Conservation (phyloP, 2,329 filamentous ascomycete genomes). For the Hysterium pulicare region DNA sequence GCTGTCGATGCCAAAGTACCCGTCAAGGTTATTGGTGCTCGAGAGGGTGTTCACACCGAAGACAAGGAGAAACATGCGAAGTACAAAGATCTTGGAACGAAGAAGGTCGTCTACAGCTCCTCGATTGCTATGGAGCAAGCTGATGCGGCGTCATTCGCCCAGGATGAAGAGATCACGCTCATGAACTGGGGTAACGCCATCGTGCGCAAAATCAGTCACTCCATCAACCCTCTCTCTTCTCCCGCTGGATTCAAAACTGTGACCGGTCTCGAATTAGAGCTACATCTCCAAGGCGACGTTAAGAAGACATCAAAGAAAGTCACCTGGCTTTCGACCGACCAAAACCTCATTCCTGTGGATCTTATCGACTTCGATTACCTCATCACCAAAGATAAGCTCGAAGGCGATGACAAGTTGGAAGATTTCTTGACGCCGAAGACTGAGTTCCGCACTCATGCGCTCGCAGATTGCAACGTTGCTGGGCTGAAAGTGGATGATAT, state of each 20-base stretch:
- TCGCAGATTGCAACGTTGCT: constrained; percentile 77
- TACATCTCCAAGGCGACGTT: constrained; percentile 90
- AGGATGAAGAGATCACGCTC: constrained; percentile 87
- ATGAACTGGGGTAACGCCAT: constrained; percentile 96
- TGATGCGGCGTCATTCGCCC: constrained; percentile 76
- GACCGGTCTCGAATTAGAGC: constrained; percentile 70
- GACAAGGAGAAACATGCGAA: constrained; percentile 87
- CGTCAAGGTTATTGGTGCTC: constrained; percentile 65
- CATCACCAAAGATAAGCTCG: constrained; percentile 90
- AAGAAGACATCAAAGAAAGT: constrained; percentile 97
- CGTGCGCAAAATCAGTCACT: constrained; percentile 62
- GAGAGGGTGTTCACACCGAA: constrained; percentile 53
- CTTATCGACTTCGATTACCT: constrained; percentile 94
- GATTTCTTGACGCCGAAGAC: constrained; percentile 77
- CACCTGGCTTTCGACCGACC: constrained; percentile 80
- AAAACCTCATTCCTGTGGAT: constrained; percentile 76
- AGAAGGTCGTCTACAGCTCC: constrained; percentile 77
- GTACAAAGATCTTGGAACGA: constrained; percentile 78
- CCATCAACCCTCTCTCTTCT: constrained; percentile 49
- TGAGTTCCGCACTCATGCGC: constrained; percentile 67
- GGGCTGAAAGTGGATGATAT: constrained; percentile 82
- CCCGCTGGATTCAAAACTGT: constrained; percentile 51
- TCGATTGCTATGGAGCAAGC: constrained; percentile 80
- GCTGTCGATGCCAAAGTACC: constrained; percentile 68
- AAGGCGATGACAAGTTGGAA: constrained; percentile 78